phyloP scores from a whole-genome alignment of 805 yeast species.

The Yarrowia deformans region DNA sequence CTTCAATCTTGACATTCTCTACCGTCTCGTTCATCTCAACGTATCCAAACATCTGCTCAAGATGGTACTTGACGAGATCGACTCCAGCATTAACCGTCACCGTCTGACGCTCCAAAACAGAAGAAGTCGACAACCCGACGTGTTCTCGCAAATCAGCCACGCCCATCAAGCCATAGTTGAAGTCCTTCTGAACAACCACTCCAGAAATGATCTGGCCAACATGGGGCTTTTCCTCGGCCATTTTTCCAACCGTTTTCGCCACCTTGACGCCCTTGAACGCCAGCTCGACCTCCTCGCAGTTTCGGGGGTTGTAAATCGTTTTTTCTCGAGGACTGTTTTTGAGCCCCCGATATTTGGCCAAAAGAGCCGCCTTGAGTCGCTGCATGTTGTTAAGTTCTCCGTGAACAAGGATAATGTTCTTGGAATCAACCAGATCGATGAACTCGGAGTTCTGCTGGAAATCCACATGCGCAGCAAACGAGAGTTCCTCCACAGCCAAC shows the following conservation, averaged over 20 bases:
- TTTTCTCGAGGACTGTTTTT: constrained; percentile 90
- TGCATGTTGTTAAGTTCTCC: constrained; percentile 99
- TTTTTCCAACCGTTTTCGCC: constrained; percentile 74
- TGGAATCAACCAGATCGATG: constrained; percentile 86
- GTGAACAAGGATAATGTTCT: constrained; percentile 87
- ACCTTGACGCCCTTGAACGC: constrained; percentile 83
- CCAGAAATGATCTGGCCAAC: constrained; percentile 70
- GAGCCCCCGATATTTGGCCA: constrained; percentile 81
- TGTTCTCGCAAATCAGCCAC: constrained; percentile 88
- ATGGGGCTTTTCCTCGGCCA: constrained; percentile 59
- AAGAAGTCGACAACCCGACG: constrained; percentile 83
- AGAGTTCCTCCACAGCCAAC: constrained; percentile 85
- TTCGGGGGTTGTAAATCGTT: constrained; percentile 88
- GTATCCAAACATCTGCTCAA: constrained; percentile 93
- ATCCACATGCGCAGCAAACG: constrained; percentile 99
- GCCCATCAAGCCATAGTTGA: constrained; percentile 81
- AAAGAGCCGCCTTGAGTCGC: constrained; percentile 86
- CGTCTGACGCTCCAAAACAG: constrained; percentile 81
- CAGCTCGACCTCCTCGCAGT: constrained; percentile 79
- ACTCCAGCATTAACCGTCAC: constrained; percentile 81
- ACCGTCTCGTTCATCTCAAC: constrained; percentile 65
- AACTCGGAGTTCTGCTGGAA: constrained; percentile 91
- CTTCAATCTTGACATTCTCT: constrained; percentile 48
- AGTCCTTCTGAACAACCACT: constrained; percentile 88
- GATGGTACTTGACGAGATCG: constrained; percentile 84